These are phyloP conservation scores for Fusarium sp. DNA, from an alignment of 2,329 filamentous ascomycete genomes.

Conservation along the genomic window DNA sequence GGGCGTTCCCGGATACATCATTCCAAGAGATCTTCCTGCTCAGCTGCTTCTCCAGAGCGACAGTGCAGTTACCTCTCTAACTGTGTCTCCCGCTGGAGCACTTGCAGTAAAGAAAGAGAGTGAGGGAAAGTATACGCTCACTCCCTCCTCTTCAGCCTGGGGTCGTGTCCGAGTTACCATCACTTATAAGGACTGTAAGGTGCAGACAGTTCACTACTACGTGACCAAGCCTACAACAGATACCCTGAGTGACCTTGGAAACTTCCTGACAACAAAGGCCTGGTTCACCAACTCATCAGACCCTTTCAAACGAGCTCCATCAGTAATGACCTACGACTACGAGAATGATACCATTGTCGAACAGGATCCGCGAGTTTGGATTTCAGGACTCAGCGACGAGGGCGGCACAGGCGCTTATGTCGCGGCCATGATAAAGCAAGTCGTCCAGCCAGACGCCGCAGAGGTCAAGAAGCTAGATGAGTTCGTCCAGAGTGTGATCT, in stretches of 20 bases:
- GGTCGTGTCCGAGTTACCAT: slow-evolving; percentile 62
- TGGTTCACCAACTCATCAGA: slow-evolving; percentile 64
- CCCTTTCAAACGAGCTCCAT: slow-evolving; percentile 64
- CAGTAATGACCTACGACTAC: slow-evolving; percentile 67
- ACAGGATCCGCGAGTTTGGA: slow-evolving; percentile 65
- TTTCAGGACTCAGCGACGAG: slow-evolving; percentile 69
- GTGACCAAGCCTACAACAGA: slow-evolving; percentile 61
- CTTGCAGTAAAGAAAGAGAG: slow-evolving; percentile 49
- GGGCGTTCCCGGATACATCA: slow-evolving; percentile 65
- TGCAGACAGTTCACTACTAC: slow-evolving; percentile 67
- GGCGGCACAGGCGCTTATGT: slow-evolving; percentile 67
- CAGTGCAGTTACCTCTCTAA: slow-evolving; percentile 54
- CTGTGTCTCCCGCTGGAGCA: slow-evolving; percentile 52
- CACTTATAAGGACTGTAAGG: slow-evolving; percentile 58
- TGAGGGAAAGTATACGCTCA: slow-evolving; percentile 55
- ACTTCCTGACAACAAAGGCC: slow-evolving; percentile 64
- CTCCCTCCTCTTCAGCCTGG: slow-evolving; percentile 57
- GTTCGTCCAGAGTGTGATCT: slow-evolving; percentile 64
- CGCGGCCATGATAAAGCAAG: slow-evolving; percentile 66
- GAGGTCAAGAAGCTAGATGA: slow-evolving; percentile 65
- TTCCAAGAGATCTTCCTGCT: slow-evolving; percentile 59
- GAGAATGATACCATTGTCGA: slow-evolving; percentile 56
- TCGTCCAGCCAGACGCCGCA: slow-evolving; percentile 58
- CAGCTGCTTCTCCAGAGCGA: slow-evolving; percentile 58
- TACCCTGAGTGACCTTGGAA: slow-evolving; percentile 59